Conservation (phyloP, 2,329 filamentous ascomycete genomes). For the Paecilomyces sp. region DNA sequence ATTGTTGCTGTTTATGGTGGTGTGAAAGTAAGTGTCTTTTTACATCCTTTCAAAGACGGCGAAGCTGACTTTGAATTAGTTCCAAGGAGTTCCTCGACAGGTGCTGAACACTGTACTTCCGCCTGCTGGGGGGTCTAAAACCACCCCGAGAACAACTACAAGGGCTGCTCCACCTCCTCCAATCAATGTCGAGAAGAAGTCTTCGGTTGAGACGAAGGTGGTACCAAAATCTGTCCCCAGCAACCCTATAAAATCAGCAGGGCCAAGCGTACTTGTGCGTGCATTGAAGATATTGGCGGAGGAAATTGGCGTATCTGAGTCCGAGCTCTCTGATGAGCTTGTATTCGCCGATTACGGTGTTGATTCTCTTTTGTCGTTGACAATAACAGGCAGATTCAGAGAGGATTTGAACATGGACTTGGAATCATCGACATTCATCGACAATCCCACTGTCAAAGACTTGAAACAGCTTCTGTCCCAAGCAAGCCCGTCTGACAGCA, state of each 20-base stretch:
- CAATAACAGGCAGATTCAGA: constrained; percentile 55
- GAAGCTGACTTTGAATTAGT: constrained; percentile 17
- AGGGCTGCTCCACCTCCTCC: constrained; percentile 14
- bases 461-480: constrained; percentile 50
- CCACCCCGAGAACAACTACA: constrained; percentile 9
- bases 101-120: constrained; percentile 36
- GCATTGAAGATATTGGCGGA: constrained; percentile 34
- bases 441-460: constrained; percentile 53
- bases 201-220: constrained; percentile 15
- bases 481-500: constrained; percentile 23
- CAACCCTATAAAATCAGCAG: constrained; percentile 17
- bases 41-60: background rate
- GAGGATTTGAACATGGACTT: constrained; percentile 56
- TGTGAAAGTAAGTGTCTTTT: constrained; percentile 33
- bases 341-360: constrained; percentile 57
- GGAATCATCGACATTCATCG: constrained; percentile 53
- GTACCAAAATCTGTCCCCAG: constrained; percentile 18
- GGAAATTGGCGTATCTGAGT: constrained; percentile 50
- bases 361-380: constrained; percentile 55
- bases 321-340: constrained; percentile 53
- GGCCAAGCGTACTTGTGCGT: constrained; percentile 22
- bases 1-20: constrained; percentile 46
- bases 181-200: constrained; percentile 22
- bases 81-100: constrained; percentile 35
- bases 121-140: constrained; percentile 19